Base-by-base conservation (phyloP, 768 basidiomycete species). In the Amanita pallidorosea region DNA sequence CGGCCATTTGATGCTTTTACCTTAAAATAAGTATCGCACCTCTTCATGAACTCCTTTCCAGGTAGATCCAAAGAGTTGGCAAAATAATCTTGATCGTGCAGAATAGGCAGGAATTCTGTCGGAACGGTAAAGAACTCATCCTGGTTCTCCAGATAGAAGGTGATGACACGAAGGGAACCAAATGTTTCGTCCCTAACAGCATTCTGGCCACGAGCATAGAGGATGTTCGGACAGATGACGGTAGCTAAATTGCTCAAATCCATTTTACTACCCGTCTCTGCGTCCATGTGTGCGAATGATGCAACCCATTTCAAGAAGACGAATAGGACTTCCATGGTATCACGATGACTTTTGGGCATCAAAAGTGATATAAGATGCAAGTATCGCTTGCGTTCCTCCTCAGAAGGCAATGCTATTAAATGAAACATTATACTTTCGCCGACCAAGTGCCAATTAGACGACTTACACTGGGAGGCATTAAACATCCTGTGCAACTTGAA, bases 281-380 rank as follows among this genome's bases (percentile, higher is more conserved):
- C 91, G 61, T 97, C 94, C 72, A 94, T 82, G 67, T 99, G 95
- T 45, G 96, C 92, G 65, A 99, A 99, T 2, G 93, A 96, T 8
- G 95, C 95, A 9, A 99, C 96, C 96, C 96, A 99, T 68, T 97
- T 96, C 57, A 99, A 76, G 72, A 99, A 99, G 27, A 96, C 94
- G 62, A 96, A 97, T 46, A 99, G 71, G 46, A 96, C 90, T 67
- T 99, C 96, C 80, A 96, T 82, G 17, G 95, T 97, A 67, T 99
- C 96, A 55, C 96, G 84, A 65, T 99, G 90, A 54, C 81, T 79
- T 69, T 91, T 92, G 31, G 96, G 96, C 61, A 99, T 70, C 7
- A 98, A 71, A 51, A 94, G 71, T 37, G 85, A 85, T 13, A 93
- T 72, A 57, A 95, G 75, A 64, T 97, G 94, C 23, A 98, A 75